Conservation (phyloP, 345 rosid genomes). For the Chamaenerion angustifolium region DNA sequence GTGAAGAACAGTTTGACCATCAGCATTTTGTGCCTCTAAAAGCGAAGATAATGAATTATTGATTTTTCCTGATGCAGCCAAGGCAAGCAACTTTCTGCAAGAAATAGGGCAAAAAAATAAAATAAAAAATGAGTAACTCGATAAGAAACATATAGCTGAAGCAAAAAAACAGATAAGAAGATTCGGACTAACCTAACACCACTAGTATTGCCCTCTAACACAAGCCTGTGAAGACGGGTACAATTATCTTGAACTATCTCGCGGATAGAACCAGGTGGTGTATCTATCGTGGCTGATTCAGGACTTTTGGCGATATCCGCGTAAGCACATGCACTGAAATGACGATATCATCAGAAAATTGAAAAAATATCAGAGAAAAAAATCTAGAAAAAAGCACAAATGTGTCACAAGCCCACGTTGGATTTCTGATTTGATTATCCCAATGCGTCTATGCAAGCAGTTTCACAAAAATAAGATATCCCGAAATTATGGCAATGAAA, state of each 20-base stretch:
- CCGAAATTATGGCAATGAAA: background rate
- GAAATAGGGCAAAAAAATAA: too few relatives aligned
- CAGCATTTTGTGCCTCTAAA: constrained; percentile 74
- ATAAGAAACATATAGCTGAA: constrained; percentile 9
- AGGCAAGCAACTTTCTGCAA: constrained; percentile 60
- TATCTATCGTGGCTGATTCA: constrained; percentile 44
- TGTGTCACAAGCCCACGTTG: background rate
- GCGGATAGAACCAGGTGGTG: constrained; percentile 26
- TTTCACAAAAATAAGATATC: background rate
- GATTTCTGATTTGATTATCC: background rate
- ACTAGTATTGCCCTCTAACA: constrained; percentile 56
- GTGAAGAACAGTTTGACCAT: constrained; percentile 93
- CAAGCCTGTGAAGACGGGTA: constrained; percentile 51
- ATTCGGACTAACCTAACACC: constrained; percentile 68
- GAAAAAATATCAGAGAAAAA: background rate
- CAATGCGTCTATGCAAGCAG: background rate
- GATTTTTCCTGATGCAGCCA: constrained; percentile 49
- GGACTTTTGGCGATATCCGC: constrained; percentile 43
- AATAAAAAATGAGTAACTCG: constrained; percentile 4
- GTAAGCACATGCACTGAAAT: constrained; percentile 14
- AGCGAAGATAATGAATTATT: constrained; percentile 37
- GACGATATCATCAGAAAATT: background rate
- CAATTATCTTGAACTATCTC: constrained; percentile 47
- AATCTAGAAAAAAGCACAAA: background rate
- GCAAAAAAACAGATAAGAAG: background rate